Percentiles rank a stretch among this genome's conserved stretches.
phyloP scores from a whole-genome alignment of 108 stramenopile genomes.

The Conticribra weissflogii region DNA sequence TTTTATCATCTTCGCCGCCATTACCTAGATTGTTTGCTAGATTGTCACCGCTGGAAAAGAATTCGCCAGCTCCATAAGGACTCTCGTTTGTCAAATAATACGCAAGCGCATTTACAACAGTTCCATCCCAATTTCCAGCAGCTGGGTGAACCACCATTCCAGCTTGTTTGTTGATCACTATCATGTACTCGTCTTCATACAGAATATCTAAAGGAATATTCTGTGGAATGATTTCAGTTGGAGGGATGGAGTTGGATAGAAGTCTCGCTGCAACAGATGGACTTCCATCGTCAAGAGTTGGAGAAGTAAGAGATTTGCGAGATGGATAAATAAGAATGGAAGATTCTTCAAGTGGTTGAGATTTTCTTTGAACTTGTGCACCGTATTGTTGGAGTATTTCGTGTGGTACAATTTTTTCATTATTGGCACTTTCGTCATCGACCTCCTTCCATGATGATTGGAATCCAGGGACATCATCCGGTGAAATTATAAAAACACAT shows the following conservation, averaged over 20 bases:
- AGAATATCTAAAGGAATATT: conserved; percentile 83
- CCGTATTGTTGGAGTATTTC: conserved; percentile 22
- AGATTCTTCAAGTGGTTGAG: conserved; percentile 29
- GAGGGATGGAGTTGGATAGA: conserved; percentile 46
- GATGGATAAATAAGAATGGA: conserved; percentile 50
- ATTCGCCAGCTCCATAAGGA: conserved; percentile 73
- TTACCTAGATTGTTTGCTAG: conserved; percentile 4
- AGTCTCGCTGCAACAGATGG: conserved; percentile 20
- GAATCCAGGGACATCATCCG: conserved; percentile 26
- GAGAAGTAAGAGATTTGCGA: conserved; percentile 45
- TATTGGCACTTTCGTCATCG: neutral
- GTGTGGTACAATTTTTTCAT: conserved; percentile 14
- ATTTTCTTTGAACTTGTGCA: conserved; percentile 35
- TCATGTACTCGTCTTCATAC: conserved; percentile 93
- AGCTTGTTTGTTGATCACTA: conserved; percentile 91
- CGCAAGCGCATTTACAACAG: conserved; percentile 95
- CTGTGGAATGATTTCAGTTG: conserved; percentile 76
- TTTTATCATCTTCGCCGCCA: neutral
- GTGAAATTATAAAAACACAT: conserved; percentile 41
- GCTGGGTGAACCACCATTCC: conserved; percentile 98
- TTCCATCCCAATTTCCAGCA: conserved; percentile 96
- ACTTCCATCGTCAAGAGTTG: neutral
- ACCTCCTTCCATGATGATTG: neutral
- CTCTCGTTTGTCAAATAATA: conserved; percentile 77
- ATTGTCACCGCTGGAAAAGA: conserved; percentile 27